A percentile compares a stretch with the other conserved stretches of the same genome.
phyloP scores from a whole-genome alignment of 2,329 filamentous ascomycete genomes.

The Phialocephala subalpina region DNA sequence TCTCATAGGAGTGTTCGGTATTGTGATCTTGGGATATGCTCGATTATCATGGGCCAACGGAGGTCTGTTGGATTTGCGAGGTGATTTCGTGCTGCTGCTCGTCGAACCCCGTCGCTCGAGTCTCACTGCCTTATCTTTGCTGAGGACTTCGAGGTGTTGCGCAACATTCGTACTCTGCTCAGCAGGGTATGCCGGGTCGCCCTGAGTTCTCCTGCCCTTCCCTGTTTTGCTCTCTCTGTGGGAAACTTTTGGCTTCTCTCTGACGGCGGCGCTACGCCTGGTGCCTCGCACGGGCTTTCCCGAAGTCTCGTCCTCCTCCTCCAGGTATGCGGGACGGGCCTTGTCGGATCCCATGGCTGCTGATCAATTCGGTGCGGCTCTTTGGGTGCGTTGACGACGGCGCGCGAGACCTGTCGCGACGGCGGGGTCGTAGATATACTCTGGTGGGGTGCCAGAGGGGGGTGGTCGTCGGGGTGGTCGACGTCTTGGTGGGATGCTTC shows the following conservation, averaged over 20 bases:
- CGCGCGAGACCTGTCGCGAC: slow-evolving; percentile 26
- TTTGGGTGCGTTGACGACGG: slow-evolving; percentile 14
- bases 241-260: slow-evolving; percentile 32
- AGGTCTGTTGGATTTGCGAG: slow-evolving; percentile 34
- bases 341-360: slow-evolving; percentile 24
- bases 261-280: slow-evolving; percentile 35
- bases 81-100: slow-evolving; percentile 32
- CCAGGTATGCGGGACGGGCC: slow-evolving; percentile 38
- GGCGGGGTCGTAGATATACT: slow-evolving; percentile 10
- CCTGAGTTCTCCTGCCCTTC: slow-evolving; percentile 21
- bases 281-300: slow-evolving; percentile 34
- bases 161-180: slow-evolving; percentile 21
- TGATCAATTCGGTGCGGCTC: slow-evolving; percentile 8
- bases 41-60: slow-evolving; percentile 34
- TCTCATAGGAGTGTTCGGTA: slow-evolving; percentile 14
- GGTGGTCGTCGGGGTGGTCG: background rate
- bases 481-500: slow-evolving; percentile 4
- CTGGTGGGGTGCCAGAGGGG: slow-evolving; percentile 10
- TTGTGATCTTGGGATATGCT: slow-evolving; percentile 19
- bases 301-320: slow-evolving; percentile 38
- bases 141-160: slow-evolving; percentile 29
- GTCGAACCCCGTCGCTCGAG: slow-evolving; percentile 38
- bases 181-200: slow-evolving; percentile 24
- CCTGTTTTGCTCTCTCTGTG: slow-evolving; percentile 16
- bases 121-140: slow-evolving; percentile 29